Evolutionary conservation across 202 grass and related monocot genomes (phyloP), one percentile per base, ranked within the genome.

Genomic region (Dendrocalamus latiflorus): DNA sequence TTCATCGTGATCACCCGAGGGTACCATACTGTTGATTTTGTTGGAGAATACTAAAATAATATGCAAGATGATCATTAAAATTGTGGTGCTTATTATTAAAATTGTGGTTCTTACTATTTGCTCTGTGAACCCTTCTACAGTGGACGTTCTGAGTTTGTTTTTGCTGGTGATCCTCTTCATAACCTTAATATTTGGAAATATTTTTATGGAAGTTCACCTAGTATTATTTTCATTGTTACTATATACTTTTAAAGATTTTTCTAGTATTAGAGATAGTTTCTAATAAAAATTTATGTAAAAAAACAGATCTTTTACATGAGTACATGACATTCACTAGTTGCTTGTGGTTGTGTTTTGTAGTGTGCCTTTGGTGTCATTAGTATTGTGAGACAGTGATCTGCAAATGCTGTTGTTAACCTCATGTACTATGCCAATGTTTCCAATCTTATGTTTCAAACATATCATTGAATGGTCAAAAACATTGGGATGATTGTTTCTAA

Each of bases 1-100:
- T 24, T 71, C 38, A 38, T 60, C 37, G 0, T 67, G 64, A 66
- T 49, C 1, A 30, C 8, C 1, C 4, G 16, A 50, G 12, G 1
- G 9, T 57, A 58, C 0, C 78, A 18, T 20, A 45, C 9, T 39
- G 8, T 85, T 91, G 15, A 76, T 85, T 82, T 81, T 86, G 21
- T 58, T 77, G 8, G n/a, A 72, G n/a, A 48, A 78, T 58, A 56
- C 41, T 59, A 21, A 18, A 66, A 85, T 22, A 70, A 22, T 62
- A 61, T 26, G 28, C 9, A 74, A 50, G 22, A 30, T 68, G n/a
- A 68, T 81, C 53, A 42, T 59, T 82, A 33, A 16, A 66, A 61
- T 20, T 50, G 15, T 42, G 37, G 16, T 75, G 21, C n/a, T n/a
- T n/a, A n/a, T n/a, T n/a, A n/a, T n/a, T n/a, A n/a, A n/a, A n/a